phyloP scores from a whole-genome alignment of 768 basidiomycete species.

The Imleria badia region DNA sequence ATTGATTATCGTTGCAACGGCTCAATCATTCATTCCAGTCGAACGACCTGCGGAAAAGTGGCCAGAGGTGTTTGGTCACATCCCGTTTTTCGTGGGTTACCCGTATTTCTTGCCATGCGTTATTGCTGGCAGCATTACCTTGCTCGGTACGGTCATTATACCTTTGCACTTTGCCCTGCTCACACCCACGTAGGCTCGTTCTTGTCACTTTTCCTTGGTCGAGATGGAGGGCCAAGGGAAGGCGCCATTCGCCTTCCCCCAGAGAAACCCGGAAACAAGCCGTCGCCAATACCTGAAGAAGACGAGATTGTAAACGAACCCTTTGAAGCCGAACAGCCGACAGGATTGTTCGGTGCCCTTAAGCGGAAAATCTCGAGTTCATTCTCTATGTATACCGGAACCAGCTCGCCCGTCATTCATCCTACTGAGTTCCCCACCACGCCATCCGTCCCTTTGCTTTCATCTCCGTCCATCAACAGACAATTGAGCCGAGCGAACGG shows the following conservation, averaged over 20 bases:
- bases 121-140: conserved; percentile 73
- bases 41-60: conserved; percentile 86
- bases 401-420: conserved; percentile 46
- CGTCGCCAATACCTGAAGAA: conserved; percentile 67
- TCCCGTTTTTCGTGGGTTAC: conserved; percentile 69
- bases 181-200: conserved; percentile 60
- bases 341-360: conserved; percentile 39
- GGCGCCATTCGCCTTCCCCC: conserved; percentile 79
- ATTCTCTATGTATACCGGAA: conserved; percentile 60
- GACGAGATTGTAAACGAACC: conserved; percentile 51
- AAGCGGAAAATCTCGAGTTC: conserved; percentile 51
- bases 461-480: conserved; percentile 40
- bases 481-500: conserved; percentile 62
- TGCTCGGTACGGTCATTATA: conserved; percentile 49
- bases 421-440: conserved; percentile 32
- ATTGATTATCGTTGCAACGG: not conserved
- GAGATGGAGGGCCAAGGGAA: conserved; percentile 86
- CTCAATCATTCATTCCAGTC: conserved; percentile 44
- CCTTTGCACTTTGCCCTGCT: not conserved
- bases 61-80: conserved; percentile 67
- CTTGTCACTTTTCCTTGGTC: conserved; percentile 84
- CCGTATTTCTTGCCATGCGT: conserved; percentile 91
- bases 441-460: conserved; percentile 48
- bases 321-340: conserved; percentile 39
- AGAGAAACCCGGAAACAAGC: conserved; percentile 59